phyloP scores from a whole-genome alignment of 2,329 filamentous ascomycete genomes.

The Xylariaceae sp. region DNA sequence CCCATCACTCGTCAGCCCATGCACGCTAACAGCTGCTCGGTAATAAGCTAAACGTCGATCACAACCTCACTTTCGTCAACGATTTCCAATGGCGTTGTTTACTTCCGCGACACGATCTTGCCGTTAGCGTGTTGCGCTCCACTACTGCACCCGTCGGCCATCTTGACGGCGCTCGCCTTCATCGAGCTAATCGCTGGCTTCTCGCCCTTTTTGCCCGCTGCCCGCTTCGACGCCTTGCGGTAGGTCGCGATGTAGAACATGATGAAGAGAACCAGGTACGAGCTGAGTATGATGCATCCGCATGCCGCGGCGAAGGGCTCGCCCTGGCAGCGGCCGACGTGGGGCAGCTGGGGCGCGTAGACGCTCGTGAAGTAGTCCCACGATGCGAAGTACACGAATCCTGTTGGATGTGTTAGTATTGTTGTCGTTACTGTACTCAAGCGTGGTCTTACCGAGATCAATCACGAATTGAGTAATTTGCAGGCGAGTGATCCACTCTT shows the following conservation, averaged over 20 bases:
- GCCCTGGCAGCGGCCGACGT: constrained; percentile 68
- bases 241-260: constrained; percentile 77
- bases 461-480: constrained; percentile 96
- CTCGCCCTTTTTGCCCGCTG: constrained; percentile 19
- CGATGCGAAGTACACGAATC: constrained; percentile 76
- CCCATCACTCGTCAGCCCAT: too few relatives aligned
- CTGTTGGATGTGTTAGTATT: constrained; percentile 34
- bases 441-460: constrained; percentile 69
- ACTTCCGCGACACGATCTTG: constrained; percentile 11
- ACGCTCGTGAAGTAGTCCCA: constrained; percentile 74
- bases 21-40: too few relatives aligned
- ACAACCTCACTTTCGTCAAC: constrained; percentile 1
- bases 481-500: constrained; percentile 96
- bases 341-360: constrained; percentile 69
- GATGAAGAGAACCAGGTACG: constrained; percentile 76
- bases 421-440: not conserved
- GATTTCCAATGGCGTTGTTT: constrained; percentile 6
- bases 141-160: constrained; percentile 25
- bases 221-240: constrained; percentile 57
- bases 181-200: constrained; percentile 19
- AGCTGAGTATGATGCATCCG: constrained; percentile 70
- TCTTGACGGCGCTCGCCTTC: constrained; percentile 25
- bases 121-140: constrained; percentile 22
- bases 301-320: constrained; percentile 76
- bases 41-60: not conserved